Evolutionary conservation across 352 stramenopile species (phyloP), one percentile per base, ranked within the genome.

Genomic region (Phytophthora sojae): DNA sequence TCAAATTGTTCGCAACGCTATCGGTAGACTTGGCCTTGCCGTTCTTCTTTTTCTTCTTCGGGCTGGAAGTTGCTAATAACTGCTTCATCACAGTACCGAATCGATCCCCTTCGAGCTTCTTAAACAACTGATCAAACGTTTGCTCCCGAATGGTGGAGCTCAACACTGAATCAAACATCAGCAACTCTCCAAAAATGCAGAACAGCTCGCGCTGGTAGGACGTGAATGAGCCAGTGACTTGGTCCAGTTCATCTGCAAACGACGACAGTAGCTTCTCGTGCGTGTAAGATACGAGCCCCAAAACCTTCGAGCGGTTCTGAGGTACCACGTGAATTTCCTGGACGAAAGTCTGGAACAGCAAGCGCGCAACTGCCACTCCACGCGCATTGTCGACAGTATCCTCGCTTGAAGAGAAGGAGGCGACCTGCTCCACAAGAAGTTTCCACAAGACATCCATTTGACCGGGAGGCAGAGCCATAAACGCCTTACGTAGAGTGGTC

Each of bases 311-410:
- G 21, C 86, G 88, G 57, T 90, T 93, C 64, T 94, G 80, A 37
- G 86, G 84, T 25, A 84, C 89, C 57, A 95, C 88, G 52, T 95
- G 85, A 57, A 96, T 78, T 71, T 96, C 88, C 61, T 95, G 85
- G 1, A 92, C 57, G 29, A 95, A 96, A 19, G 82, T 74, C 52
- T 87, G 83, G 63, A 95, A 91, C 6, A 96, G 56, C n/a, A 90
- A 80, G 6, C 90, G 90, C 23, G 83, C 83, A 61, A 95, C 65
- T 1, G 75, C 72, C 29, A 95, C 69, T 57, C 64, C 70, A 42
- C 57, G 70, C 0, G 56, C 30, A 15, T 55, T 75, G 19, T 42
- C 21, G 25, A 61, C n/a, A 26, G 61, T 14, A 30, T 77, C 54
- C n/a, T 71, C 39, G 2, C 30, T 52, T 37, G 45, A 77, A 32